Conservation (phyloP, 371 early-diverging fungal species). For the Actinomucor elegans region DNA sequence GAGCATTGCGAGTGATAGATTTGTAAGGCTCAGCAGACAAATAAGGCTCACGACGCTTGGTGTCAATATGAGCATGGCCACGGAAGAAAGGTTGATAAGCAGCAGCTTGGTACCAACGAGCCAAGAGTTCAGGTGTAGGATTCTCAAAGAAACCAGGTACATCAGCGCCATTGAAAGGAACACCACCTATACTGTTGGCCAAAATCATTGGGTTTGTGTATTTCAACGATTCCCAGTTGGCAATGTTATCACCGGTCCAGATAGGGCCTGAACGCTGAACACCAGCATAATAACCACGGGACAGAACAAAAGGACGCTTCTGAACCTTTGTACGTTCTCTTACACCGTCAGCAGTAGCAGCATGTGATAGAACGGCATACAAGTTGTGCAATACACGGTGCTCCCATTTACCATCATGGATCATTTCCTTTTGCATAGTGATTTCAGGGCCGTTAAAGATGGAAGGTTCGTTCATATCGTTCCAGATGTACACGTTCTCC, state of each 20-base stretch:
- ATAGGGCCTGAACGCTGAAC: slow-evolving; percentile 85
- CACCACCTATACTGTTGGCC: slow-evolving; percentile 70
- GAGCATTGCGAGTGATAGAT: slow-evolving; percentile 64
- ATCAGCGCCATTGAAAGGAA: slow-evolving; percentile 86
- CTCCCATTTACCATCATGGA: slow-evolving; percentile 78
- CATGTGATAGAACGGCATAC: slow-evolving; percentile 71
- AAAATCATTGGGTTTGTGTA: slow-evolving; percentile 82
- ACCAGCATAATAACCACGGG: slow-evolving; percentile 90
- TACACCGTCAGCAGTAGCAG: slow-evolving; percentile 59
- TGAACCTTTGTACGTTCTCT: slow-evolving; percentile 49
- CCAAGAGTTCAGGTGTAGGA: slow-evolving; percentile 75
- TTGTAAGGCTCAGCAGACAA: slow-evolving; percentile 83
- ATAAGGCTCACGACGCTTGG: slow-evolving; percentile 97
- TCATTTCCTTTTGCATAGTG: slow-evolving; percentile 88
- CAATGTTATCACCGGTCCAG: slow-evolving; percentile 93
- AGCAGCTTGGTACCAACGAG: slow-evolving; percentile 92
- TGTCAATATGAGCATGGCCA: slow-evolving; percentile 92
- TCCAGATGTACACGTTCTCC: slow-evolving; percentile 81
- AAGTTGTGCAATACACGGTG: slow-evolving; percentile 91
- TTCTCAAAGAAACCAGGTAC: slow-evolving; percentile 93
- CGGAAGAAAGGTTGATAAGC: slow-evolving; percentile 93
- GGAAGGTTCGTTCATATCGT: slow-evolving; percentile 95
- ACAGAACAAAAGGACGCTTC: slow-evolving; percentile 83
- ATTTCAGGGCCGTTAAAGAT: slow-evolving; percentile 92
- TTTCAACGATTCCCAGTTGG: slow-evolving; percentile 80